Conservation (phyloP, 805 yeast genomes). For the Torulaspora quercuum region DNA sequence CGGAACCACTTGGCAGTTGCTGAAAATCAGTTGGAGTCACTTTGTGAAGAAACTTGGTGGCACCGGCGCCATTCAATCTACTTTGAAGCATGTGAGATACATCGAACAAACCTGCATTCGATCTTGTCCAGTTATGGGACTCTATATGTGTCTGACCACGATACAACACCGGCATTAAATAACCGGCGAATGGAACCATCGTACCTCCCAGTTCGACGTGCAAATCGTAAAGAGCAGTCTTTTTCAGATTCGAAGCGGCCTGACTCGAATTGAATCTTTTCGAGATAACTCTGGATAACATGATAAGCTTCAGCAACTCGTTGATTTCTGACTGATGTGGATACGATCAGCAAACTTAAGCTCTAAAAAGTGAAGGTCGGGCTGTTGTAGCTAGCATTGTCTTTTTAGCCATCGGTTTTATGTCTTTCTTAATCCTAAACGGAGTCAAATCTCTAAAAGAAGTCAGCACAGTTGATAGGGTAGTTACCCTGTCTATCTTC, state of each 20-base stretch:
- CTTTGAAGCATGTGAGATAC: slow-evolving; percentile 98
- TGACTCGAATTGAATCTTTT: slow-evolving; percentile 35
- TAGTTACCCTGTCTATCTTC: too few relatives aligned
- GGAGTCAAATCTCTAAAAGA: too few relatives aligned
- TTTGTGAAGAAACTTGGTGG: slow-evolving; percentile 65
- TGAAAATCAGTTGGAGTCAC: slow-evolving; percentile 85
- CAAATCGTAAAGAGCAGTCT: slow-evolving; percentile 78
- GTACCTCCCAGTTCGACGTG: slow-evolving; percentile 79
- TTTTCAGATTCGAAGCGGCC: slow-evolving; percentile 40
- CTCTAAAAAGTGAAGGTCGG: too few relatives aligned
- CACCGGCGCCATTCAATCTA: slow-evolving; percentile 62
- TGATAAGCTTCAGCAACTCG: not conserved
- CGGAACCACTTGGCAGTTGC: slow-evolving; percentile 52
- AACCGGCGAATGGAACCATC: slow-evolving; percentile 97
- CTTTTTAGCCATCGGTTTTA: too few relatives aligned
- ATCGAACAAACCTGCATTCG: slow-evolving; percentile 85
- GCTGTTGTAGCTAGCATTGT: too few relatives aligned
- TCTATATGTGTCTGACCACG: slow-evolving; percentile 82
- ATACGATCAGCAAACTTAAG: too few relatives aligned
- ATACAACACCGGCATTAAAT: slow-evolving; percentile 89
- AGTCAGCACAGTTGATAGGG: too few relatives aligned
- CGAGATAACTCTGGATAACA: slow-evolving; percentile 9
- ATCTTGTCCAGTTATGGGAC: slow-evolving; percentile 92
- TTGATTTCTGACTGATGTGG: too few relatives aligned
- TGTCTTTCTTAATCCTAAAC: too few relatives aligned